Evolutionary conservation across 768 basidiomycete species (phyloP), one percentile per base, ranked within the genome.

Genomic region (Dentipellis sp.): DNA sequence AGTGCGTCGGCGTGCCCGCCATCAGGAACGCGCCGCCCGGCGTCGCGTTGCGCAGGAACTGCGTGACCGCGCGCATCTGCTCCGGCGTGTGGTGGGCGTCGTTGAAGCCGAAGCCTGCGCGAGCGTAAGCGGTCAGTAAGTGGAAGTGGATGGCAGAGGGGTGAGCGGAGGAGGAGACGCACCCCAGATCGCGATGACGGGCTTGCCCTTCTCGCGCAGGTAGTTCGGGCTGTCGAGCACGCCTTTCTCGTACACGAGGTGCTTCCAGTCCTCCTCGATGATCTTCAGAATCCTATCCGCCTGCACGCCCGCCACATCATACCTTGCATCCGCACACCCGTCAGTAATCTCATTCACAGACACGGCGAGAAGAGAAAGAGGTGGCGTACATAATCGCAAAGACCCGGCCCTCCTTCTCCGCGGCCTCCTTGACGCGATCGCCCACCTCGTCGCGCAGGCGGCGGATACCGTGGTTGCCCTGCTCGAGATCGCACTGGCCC

Each of bases 171-270:
- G 52, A 22, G 40, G n/a, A 55, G 23, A 53, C 54, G 48, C 50
- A 74, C 86, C 90, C 86, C 88, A 91, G 21, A 92, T 68, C 2
- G 76, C 84, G 40, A 93, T 73, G 36, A 92, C 88, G 1, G 87
- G 80, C 56, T 74, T 78, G 8, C 82, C 86, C 50, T 78, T 75
- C 64, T 92, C 88, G 54, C 71, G 78, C 6, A 92, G 76, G 64
- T 91, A 91, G 52, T 75, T 83, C 1, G 87, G 86, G 58, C 82
- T 84, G 59, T 87, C 82, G 21, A 91, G 71, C 12, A 91, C 64
- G 17, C 75, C 72, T 62, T 83, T 76, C 19, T 81, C 73, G 49
- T 70, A 76, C 22, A 91, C 64, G 40, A 93, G 81, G 65, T 91
- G 87, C 5, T 68, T 62, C 85, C 88, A 90, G 67, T 93, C 91